A percentile compares a stretch with the other conserved stretches of the same genome.
phyloP scores from a whole-genome alignment of 345 rosid species.

The Garcia nutans region DNA sequence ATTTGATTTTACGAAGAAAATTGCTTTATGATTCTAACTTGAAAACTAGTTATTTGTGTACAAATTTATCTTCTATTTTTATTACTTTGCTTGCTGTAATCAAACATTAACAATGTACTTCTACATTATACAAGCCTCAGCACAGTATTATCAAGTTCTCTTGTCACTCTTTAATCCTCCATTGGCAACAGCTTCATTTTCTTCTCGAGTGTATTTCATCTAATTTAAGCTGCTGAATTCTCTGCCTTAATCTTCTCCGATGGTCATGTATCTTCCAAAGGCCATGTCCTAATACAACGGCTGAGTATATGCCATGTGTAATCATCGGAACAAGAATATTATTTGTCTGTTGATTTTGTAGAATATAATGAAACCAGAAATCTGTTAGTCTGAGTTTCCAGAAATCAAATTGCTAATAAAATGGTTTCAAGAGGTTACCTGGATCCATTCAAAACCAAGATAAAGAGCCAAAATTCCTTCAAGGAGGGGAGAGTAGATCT shows the following conservation, averaged over 20 bases:
- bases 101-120: neutral
- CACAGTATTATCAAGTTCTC: neutral
- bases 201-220: constrained; percentile 38
- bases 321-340: constrained; percentile 86
- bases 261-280: constrained; percentile 92
- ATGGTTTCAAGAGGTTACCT: constrained; percentile 41
- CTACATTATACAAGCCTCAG: neutral
- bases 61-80: constrained; percentile 10
- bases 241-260: constrained; percentile 62
- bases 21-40: too few species aligned
- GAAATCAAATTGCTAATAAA: neutral
- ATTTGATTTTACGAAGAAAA: too few species aligned
- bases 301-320: constrained; percentile 86
- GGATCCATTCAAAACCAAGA: constrained; percentile 94
- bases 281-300: constrained; percentile 83
- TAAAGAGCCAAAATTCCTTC: constrained; percentile 90
- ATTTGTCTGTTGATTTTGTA: constrained; percentile 51
- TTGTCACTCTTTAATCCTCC: neutral
- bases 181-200: constrained; percentile 14
- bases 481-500: constrained; percentile 91
- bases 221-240: constrained; percentile 59
- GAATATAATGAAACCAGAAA: neutral
- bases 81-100: neutral
- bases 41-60: neutral
- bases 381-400: neutral